Conservation (phyloP, 2,329 filamentous ascomycete species). For the Teratosphaeria nubilosa region DNA sequence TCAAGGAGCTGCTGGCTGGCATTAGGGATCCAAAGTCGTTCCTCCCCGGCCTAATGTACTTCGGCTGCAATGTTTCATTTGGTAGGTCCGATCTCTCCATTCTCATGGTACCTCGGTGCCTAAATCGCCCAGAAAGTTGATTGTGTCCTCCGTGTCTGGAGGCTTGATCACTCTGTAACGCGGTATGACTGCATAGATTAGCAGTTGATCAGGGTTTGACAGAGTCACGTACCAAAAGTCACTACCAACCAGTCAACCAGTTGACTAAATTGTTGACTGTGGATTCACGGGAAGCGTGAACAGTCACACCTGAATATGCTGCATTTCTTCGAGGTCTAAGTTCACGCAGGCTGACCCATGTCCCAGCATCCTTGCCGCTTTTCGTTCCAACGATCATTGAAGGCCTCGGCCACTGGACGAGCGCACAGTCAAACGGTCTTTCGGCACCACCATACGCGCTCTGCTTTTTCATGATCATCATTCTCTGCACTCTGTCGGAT, state of each 20-base stretch:
- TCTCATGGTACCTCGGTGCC: neutral
- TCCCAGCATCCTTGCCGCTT: constrained; percentile 20
- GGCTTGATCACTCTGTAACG: too few species aligned
- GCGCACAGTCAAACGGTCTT: constrained; percentile 55
- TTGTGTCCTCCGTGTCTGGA: too few species aligned
- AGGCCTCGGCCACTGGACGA: constrained; percentile 53
- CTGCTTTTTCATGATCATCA: constrained; percentile 31
- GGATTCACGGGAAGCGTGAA: too few species aligned
- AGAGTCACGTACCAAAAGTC: too few species aligned
- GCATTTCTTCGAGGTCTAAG: neutral
- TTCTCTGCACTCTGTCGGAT: constrained; percentile 28
- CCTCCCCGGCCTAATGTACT: constrained; percentile 43
- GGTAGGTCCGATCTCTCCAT: constrained; percentile 28
- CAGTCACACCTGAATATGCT: neutral
- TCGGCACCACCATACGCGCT: constrained; percentile 33
- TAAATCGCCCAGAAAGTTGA: too few species aligned
- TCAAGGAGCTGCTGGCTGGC: constrained; percentile 38
- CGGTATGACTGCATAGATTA: too few species aligned
- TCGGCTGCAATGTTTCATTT: constrained; percentile 50
- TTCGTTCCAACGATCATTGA: constrained; percentile 35
- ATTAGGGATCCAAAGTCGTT: constrained; percentile 28
- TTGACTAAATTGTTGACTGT: too few species aligned
- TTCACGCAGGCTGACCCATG: neutral
- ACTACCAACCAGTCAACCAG: too few species aligned
- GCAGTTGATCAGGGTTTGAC: too few species aligned